A percentile compares a stretch with the other conserved stretches of the same genome.
These are phyloP conservation scores for Pythium myriotylum DNA, from an alignment of 352 stramenopile species.

Conservation along the genomic window DNA sequence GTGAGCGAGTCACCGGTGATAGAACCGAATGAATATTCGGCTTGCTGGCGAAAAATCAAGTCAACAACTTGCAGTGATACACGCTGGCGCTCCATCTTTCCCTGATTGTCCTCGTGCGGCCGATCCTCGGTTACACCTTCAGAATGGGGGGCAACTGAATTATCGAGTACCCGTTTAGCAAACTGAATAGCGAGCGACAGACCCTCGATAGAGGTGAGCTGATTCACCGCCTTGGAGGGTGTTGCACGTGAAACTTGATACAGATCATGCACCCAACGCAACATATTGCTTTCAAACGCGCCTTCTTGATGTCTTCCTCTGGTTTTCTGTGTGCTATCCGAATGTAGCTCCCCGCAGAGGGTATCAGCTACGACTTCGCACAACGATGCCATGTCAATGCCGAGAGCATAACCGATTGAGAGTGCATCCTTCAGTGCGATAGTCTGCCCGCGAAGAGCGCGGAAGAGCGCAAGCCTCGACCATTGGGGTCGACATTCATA, in stretches of 20 bases:
- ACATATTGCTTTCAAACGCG: neutral
- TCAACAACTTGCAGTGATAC: constrained; percentile 60
- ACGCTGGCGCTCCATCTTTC: constrained; percentile 43
- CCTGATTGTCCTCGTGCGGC: constrained; percentile 4
- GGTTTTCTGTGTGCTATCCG: too few species aligned
- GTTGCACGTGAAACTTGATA: constrained; percentile 71
- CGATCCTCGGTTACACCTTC: neutral
- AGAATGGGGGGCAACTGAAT: neutral
- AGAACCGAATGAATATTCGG: constrained; percentile 32
- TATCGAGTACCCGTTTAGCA: constrained; percentile 8
- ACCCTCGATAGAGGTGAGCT: constrained; percentile 62
- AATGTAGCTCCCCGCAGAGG: constrained; percentile 46
- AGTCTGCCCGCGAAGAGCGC: constrained; percentile 53
- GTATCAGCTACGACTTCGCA: constrained; percentile 86
- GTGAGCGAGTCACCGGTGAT: constrained; percentile 11
- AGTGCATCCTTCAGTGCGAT: constrained; percentile 71
- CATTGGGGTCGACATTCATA: constrained; percentile 88
- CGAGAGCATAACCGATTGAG: constrained; percentile 85
- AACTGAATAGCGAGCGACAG: constrained; percentile 33
- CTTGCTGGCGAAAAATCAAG: constrained; percentile 62
- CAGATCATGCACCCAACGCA: constrained; percentile 74
- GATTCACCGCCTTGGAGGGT: constrained; percentile 67
- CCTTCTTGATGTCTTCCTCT: neutral
- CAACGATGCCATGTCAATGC: constrained; percentile 87
- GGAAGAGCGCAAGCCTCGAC: constrained; percentile 81